Evolutionary conservation across 441 rosid species (phyloP), one percentile per base, ranked within the genome.

Genomic region (Breynia disticha): DNA sequence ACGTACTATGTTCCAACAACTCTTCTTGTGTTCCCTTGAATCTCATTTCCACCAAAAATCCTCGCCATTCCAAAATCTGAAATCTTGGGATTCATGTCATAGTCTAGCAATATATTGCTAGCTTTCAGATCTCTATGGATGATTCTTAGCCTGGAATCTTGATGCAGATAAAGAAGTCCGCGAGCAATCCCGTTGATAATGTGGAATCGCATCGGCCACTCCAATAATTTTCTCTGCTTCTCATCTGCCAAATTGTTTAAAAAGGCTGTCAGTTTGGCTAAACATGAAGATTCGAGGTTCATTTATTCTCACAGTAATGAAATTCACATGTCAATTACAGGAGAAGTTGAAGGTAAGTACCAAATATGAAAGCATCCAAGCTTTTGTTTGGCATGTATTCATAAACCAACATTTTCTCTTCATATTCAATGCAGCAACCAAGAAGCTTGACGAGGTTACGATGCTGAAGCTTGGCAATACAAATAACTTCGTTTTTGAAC

Each of bases 41-140:
- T 19, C 59, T 73, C 67, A 76, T 83, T 38, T 75, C 81, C 68
- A 12, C 95, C 85, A 20, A 85, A 83, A 55, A 74, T 83, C 60
- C 87, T 75, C 4, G 96, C 96, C 87, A 85, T 71, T 17, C 91
- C 96, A 46, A 88, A 88, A 53, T 88, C 86, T 2, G 84, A 83
- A 28, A 85, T 88, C 43, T 83, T 88, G 2, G 90, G 89, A 51
- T 71, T 74, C 87, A 83, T 70, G 0, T 78, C 74, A 37, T 59
- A 52, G 42, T 85, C 91, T 21, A 85, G 74, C 54, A 88, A 62
- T 17, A 83, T 24, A 39, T 85, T 88, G 54, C 96, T 78, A 5
- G 83, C 82, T 67, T 84, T 85, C 2, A 82, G 75, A 68, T 87
- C 85, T 56, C 89, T 69, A 38, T 78, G 93, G 11, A 84, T 77